Conservation (phyloP, 345 rosid genomes). For the sweet orange (Citrus sinensis) region DNA sequence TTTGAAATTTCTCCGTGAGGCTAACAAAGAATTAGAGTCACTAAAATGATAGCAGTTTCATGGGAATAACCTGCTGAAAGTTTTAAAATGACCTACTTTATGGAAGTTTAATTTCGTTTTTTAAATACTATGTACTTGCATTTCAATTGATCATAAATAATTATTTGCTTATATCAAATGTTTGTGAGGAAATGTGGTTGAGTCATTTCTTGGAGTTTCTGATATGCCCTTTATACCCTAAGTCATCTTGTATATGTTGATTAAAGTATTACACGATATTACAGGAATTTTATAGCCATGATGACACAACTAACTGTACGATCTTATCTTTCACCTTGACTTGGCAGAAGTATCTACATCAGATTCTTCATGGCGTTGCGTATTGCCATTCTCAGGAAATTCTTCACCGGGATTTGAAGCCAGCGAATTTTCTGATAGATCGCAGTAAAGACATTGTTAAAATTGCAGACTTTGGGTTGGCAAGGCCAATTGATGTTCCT, state of each 20-base stretch:
- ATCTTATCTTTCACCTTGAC: not conserved
- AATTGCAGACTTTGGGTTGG: not conserved
- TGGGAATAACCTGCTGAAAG: no score
- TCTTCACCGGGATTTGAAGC: slow-evolving; percentile 1
- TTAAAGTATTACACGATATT: no score
- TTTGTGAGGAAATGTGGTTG: not conserved
- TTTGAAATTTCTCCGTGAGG: not conserved
- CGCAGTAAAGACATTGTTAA: not conserved
- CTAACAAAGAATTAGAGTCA: not conserved
- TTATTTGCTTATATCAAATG: not conserved
- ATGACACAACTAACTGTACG: not conserved
- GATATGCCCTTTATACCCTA: no score
- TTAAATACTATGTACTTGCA: not conserved
- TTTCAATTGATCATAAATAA: not conserved
- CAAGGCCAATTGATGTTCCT: not conserved
- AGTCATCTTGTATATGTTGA: no score
- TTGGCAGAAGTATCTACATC: not conserved
- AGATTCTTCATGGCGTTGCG: not conserved
- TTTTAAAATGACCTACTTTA: not conserved
- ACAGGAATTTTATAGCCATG: no score
- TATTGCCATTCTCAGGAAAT: not conserved
- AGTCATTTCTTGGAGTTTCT: not conserved
- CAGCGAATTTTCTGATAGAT: not conserved
- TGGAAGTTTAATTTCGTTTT: not conserved
- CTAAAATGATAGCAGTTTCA: not conserved